Percentiles rank a stretch among this genome's conserved stretches.
These are phyloP conservation scores for Blepharisma undulans DNA, from an alignment of 169 alveolate genomes.

Conservation along the genomic window DNA sequence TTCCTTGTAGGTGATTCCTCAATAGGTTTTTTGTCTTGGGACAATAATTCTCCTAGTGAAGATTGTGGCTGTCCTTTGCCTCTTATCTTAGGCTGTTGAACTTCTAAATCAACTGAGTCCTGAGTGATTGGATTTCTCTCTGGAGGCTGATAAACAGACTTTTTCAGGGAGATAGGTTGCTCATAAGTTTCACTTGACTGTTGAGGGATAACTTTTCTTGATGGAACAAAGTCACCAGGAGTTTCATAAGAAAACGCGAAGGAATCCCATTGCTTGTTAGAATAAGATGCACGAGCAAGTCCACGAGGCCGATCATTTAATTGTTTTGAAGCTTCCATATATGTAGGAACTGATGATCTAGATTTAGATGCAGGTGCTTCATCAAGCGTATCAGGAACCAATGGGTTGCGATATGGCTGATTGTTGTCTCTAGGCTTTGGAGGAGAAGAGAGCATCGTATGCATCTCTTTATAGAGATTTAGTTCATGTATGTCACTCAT, in stretches of 20 bases:
- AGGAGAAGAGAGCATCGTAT: neutral
- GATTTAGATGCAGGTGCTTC: neutral
- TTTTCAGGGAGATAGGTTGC: neutral
- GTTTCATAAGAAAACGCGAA: neutral
- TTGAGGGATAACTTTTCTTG: conserved; percentile 9
- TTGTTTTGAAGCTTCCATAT: neutral
- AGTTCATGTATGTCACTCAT: neutral
- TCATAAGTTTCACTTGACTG: neutral
- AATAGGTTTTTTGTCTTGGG: neutral
- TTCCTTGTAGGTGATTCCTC: neutral
- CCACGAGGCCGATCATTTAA: neutral
- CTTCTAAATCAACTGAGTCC: neutral
- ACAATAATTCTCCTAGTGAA: neutral
- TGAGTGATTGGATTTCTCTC: conserved; percentile 27
- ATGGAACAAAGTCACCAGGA: neutral
- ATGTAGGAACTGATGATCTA: neutral
- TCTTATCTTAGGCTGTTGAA: neutral
- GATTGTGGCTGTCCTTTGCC: neutral
- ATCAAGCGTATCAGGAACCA: neutral
- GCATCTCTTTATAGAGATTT: neutral
- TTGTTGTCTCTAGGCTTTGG: neutral
- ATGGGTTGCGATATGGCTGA: neutral
- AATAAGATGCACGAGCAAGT: neutral
- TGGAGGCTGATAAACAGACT: neutral
- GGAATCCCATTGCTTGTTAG: neutral